These are phyloP conservation scores for Trypanosoma avium DNA, from an alignment of 208 protist genomes.

Conservation along the genomic window DNA sequence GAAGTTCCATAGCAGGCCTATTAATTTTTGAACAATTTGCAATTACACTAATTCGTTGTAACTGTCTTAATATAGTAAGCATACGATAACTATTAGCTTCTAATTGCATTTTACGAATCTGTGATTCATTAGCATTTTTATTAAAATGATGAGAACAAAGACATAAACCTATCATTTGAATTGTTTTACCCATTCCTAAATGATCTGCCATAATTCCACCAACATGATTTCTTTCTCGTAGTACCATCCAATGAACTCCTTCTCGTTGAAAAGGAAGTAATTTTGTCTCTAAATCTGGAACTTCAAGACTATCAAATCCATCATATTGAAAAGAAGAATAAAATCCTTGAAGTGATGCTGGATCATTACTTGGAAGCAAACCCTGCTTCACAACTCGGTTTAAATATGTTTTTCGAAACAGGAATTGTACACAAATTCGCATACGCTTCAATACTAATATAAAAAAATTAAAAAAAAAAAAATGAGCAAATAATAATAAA, in stretches of 20 bases:
- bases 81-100: conserved; percentile 59
- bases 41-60: conserved; percentile 80
- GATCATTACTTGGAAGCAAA: conserved; percentile 39
- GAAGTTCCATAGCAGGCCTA: conserved; percentile 61
- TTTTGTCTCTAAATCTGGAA: conserved; percentile 58
- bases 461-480: conserved; percentile 13
- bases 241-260: conserved; percentile 89
- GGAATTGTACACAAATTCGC: conserved; percentile 22
- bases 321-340: conserved; percentile 84
- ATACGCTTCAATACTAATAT: conserved; percentile 20
- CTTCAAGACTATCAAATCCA: conserved; percentile 55
- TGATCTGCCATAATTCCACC: conserved; percentile 92
- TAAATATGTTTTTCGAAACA: conserved; percentile 29
- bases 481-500: conserved; percentile 1
- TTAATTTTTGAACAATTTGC: conserved; percentile 86
- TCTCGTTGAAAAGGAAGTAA: conserved; percentile 91
- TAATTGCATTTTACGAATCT: conserved; percentile 30
- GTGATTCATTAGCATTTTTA: conserved; percentile 29
- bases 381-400: conserved; percentile 41
- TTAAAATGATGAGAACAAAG: conserved; percentile 66
- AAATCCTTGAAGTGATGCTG: conserved; percentile 64
- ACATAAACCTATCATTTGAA: conserved; percentile 92
- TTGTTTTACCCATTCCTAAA: conserved; percentile 90
- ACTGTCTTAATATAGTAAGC: conserved; percentile 78
- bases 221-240: conserved; percentile 67